A percentile compares a stretch with the other conserved stretches of the same genome.
Evolutionary conservation across 352 stramenopile species (phyloP).

Genomic region (Globisporangium megalacanthum): DNA sequence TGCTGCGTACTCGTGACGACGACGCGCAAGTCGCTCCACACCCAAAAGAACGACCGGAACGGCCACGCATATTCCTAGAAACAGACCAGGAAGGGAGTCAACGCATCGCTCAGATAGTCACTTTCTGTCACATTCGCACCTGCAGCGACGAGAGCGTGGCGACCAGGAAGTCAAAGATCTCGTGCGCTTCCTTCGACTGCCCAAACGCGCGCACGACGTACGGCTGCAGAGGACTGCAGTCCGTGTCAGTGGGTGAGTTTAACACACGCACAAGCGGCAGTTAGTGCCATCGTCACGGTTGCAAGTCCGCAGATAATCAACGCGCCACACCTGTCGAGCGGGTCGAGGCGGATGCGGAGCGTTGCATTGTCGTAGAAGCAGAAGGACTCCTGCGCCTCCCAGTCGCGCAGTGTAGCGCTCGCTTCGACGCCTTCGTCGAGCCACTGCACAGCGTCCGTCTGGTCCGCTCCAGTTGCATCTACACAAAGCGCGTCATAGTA

Average conservation of each 20-base stretch:
- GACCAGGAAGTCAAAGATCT: slow-evolving; percentile 45
- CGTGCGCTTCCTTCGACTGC: slow-evolving; percentile 53
- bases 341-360: slow-evolving; percentile 63
- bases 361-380: slow-evolving; percentile 77
- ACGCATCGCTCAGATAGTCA: not conserved
- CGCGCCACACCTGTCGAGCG: slow-evolving; percentile 51
- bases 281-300: slow-evolving; percentile 2
- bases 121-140: slow-evolving; percentile 9
- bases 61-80: slow-evolving; percentile 45
- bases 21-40: slow-evolving; percentile 72
- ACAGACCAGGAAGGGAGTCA: not conserved
- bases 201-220: slow-evolving; percentile 58
- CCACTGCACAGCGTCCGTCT: slow-evolving; percentile 21
- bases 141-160: slow-evolving; percentile 44
- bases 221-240: slow-evolving; percentile 49
- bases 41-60: slow-evolving; percentile 67
- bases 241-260: not conserved
- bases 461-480: not conserved
- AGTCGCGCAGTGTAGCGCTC: slow-evolving; percentile 30
- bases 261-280: not conserved
- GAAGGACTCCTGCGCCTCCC: slow-evolving; percentile 59
- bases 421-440: slow-evolving; percentile 51
- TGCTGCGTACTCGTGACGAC: slow-evolving; percentile 41
- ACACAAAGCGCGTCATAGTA: not conserved
- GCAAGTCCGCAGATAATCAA: not conserved